Evolutionary conservation across 169 alveolate genomes (phyloP).

Genomic region (Babesia bovis): DNA sequence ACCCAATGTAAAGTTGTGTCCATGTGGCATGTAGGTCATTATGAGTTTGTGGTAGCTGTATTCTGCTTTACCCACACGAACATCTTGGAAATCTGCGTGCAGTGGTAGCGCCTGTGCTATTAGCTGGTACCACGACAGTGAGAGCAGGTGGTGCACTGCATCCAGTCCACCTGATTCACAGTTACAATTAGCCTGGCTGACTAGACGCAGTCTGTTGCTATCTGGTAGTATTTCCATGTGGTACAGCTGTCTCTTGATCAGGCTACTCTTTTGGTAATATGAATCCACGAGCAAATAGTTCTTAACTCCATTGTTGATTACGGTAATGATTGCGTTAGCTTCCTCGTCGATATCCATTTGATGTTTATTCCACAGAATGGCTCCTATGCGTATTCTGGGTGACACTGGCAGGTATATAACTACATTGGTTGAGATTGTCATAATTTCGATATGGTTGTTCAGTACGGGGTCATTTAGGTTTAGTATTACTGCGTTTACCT

Average conservation of each 20-base stretch:
- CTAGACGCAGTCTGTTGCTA: neutral
- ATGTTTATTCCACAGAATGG: constrained; percentile 1
- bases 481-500: neutral
- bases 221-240: neutral
- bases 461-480: constrained; percentile 37
- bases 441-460: constrained; percentile 15
- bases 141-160: neutral
- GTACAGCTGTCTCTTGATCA: constrained; percentile 35
- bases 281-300: constrained; percentile 45
- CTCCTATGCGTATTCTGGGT: constrained; percentile 21
- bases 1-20: constrained; percentile 15
- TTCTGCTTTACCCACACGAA: constrained; percentile 5
- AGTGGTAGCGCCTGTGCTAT: constrained; percentile 11
- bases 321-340: constrained; percentile 13
- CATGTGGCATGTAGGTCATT: neutral
- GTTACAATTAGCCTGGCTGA: neutral
- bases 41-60: constrained; percentile 10
- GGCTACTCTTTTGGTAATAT: neutral
- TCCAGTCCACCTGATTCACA: neutral
- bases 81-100: constrained; percentile 1
- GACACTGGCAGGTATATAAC: constrained; percentile 10
- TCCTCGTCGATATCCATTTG: constrained; percentile 12
- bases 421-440: constrained; percentile 22
- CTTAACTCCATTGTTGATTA: constrained; percentile 7
- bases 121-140: constrained; percentile 6